Percentiles rank a stretch among this genome's conserved stretches.
phyloP scores from a whole-genome alignment of 2,329 filamentous ascomycete genomes.

The Tolypocladium album region DNA sequence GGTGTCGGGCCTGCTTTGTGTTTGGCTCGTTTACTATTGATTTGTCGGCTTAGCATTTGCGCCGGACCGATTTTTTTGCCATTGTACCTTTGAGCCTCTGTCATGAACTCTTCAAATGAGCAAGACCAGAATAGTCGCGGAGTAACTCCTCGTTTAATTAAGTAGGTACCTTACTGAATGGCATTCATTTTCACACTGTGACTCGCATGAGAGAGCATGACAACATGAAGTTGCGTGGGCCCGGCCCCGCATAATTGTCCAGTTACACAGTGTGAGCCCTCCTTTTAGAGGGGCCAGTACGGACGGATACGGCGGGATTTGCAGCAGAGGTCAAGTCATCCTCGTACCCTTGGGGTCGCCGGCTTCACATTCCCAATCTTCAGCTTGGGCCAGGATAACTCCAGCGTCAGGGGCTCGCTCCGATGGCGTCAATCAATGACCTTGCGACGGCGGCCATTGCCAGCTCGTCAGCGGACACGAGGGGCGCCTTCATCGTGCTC shows the following conservation, averaged over 20 bases:
- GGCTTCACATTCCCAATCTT: neutral
- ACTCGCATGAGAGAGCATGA: neutral
- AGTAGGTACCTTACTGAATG: too few species aligned
- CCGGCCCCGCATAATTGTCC: neutral
- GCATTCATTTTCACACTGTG: neutral
- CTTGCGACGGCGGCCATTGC: constrained; percentile 29
- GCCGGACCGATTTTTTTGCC: neutral
- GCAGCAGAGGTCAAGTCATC: neutral
- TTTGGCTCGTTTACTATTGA: neutral
- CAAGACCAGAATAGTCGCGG: neutral
- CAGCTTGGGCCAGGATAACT: neutral
- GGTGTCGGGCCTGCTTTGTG: neutral
- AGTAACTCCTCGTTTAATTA: too few species aligned
- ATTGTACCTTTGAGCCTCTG: neutral
- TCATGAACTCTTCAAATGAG: neutral
- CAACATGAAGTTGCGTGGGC: neutral
- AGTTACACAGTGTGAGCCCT: neutral
- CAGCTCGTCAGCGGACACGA: neutral
- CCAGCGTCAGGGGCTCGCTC: neutral
- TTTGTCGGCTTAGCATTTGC: neutral
- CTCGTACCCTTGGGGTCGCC: neutral
- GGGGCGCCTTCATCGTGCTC: constrained; percentile 70
- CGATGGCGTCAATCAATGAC: constrained; percentile 38
- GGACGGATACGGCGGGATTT: neutral
- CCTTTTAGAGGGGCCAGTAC: neutral